These are phyloP conservation scores for Trametes sp. DNA, from an alignment of 1,284 basidiomycete species.

Conservation along the genomic window DNA sequence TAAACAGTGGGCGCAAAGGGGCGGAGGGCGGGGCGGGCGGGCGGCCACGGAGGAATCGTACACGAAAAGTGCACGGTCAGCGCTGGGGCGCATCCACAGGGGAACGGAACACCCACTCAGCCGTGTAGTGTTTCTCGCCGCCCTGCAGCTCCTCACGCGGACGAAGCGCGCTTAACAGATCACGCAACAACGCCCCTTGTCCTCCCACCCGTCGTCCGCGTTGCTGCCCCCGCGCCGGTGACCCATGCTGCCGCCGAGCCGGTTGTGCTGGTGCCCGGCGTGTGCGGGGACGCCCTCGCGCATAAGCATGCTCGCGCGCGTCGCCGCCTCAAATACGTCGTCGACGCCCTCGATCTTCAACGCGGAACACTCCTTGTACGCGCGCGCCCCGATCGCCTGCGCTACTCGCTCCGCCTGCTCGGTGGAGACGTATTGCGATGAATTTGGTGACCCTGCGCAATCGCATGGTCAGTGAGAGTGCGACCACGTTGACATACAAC, in stretches of 20 bases:
- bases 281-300: slow-evolving; percentile 77
- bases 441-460: slow-evolving; percentile 27
- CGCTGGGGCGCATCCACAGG: slow-evolving; percentile 13
- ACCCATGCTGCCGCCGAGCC: slow-evolving; percentile 39
- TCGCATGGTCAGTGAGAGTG: background rate
- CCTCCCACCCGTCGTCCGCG: slow-evolving; percentile 53
- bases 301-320: slow-evolving; percentile 93
- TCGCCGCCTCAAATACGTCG: slow-evolving; percentile 94
- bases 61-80: slow-evolving; percentile 12
- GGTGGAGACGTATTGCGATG: slow-evolving; percentile 65
- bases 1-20: background rate
- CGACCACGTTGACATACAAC: too few species aligned
- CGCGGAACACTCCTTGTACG: slow-evolving; percentile 94
- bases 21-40: background rate
- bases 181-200: slow-evolving; percentile 51
- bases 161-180: slow-evolving; percentile 40
- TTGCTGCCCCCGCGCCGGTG: slow-evolving; percentile 61
- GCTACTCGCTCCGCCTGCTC: slow-evolving; percentile 84
- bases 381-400: slow-evolving; percentile 83
- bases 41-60: background rate
- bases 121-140: slow-evolving; percentile 4
- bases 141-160: slow-evolving; percentile 4
- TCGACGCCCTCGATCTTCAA: slow-evolving; percentile 94
- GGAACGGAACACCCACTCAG: slow-evolving; percentile 16
- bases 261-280: slow-evolving; percentile 33